A percentile compares a stretch with the other conserved stretches of the same genome.
phyloP scores from a whole-genome alignment of 768 basidiomycete species.

The Daedalea quercina region DNA sequence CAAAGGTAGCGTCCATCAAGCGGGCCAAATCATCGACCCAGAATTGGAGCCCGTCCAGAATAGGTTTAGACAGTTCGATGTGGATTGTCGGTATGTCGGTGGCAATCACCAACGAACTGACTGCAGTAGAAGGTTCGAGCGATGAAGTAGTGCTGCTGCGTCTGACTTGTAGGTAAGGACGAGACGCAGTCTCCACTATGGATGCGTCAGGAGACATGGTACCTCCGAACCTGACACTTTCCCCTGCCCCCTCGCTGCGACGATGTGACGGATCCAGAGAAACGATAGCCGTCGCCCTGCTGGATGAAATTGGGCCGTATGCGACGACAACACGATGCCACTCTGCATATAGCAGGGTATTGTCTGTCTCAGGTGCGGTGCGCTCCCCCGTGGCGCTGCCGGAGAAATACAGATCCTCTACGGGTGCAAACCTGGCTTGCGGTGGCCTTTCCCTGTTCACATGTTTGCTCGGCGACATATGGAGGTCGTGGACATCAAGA shows the following conservation, averaged over 20 bases:
- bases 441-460: constrained; percentile 8
- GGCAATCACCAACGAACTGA: neutral
- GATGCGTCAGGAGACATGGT: constrained; percentile 9
- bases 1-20: constrained; percentile 45
- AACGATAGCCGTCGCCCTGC: constrained; percentile 38
- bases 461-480: constrained; percentile 27
- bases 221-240: neutral
- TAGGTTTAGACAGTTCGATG: constrained; percentile 51
- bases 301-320: constrained; percentile 34
- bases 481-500: constrained; percentile 53
- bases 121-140: neutral
- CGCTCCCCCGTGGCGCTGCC: constrained; percentile 1
- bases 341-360: constrained; percentile 31
- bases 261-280: constrained; percentile 39
- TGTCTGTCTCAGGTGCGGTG: neutral
- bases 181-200: neutral
- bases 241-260: constrained; percentile 2
- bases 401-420: constrained; percentile 6
- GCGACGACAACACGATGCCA: constrained; percentile 44
- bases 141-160: neutral
- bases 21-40: constrained; percentile 86
- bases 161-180: neutral
- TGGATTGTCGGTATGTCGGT: constrained; percentile 58
- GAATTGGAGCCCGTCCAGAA: constrained; percentile 75
- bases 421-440: constrained; percentile 23